These are phyloP conservation scores for Diphasiastrum complanatum DNA, from an alignment of 83 land plant genomes.

Conservation along the genomic window DNA sequence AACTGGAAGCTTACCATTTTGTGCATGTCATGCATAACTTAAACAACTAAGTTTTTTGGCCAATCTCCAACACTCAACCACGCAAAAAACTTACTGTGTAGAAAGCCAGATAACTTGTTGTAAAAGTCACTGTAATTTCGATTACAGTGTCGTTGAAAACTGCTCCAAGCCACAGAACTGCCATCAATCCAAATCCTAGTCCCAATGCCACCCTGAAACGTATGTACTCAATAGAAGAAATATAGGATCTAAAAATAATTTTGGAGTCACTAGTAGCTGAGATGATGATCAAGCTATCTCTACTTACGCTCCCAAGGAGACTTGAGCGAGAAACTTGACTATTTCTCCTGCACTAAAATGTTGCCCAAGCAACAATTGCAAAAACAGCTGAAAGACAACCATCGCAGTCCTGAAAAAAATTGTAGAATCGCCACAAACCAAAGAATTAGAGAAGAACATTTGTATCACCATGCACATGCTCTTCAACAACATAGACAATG, in stretches of 20 bases:
- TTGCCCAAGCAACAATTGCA: constrained; percentile 64
- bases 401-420: constrained; percentile 81
- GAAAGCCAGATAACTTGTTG: constrained; percentile 88
- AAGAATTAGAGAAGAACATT: no score
- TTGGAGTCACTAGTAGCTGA: no score
- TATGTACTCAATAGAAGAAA: no score
- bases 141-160: constrained; percentile 97
- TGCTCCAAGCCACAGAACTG: constrained; percentile 79
- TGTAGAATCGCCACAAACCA: no score
- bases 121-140: constrained; percentile 87
- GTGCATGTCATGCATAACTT: no score
- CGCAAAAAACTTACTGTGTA: constrained; percentile 58
- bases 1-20: no score
- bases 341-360: constrained; percentile 54
- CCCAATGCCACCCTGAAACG: constrained; percentile 85
- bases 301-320: constrained; percentile 91
- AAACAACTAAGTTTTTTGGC: no score
- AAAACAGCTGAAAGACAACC: constrained; percentile 82
- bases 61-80: no score
- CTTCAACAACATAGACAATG: no score
- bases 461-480: no score
- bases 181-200: constrained; percentile 67
- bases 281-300: constrained; percentile 5
- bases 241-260: no score
- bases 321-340: constrained; percentile 52